Evolutionary conservation across 2,329 filamentous ascomycete species (phyloP).

Genomic region (Laburnicola sp.): DNA sequence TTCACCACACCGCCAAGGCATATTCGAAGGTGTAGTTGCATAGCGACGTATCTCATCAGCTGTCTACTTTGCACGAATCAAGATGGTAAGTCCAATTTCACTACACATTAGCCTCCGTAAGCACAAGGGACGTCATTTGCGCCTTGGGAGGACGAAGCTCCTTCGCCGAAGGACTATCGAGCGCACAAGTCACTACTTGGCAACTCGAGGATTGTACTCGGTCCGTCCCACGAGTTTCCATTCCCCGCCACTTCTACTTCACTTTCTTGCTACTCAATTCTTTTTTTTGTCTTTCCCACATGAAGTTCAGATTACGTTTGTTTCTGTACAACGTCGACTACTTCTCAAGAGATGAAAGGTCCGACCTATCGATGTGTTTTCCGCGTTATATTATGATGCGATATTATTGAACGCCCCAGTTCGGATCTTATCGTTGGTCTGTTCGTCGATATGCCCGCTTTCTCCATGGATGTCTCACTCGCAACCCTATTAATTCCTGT

Average conservation of each 20-base stretch:
- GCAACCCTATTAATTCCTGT: conserved; percentile 20
- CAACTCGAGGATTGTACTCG: neutral
- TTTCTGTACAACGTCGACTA: neutral
- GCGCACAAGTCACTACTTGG: neutral
- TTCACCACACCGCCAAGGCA: neutral
- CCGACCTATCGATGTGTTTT: conserved; percentile 14
- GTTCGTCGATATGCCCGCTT: conserved; percentile 19
- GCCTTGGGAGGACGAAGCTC: conserved; percentile 5
- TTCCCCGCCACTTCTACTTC: neutral
- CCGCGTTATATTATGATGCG: conserved; percentile 13
- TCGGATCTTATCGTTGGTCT: conserved; percentile 19
- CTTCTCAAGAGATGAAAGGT: conserved; percentile 6
- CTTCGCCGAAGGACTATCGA: conserved; percentile 12
- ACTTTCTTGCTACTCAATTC: neutral
- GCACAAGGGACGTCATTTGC: conserved; percentile 11
- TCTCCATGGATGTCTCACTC: conserved; percentile 4
- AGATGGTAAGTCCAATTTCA: neutral
- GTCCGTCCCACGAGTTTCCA: neutral
- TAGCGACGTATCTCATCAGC: conserved; percentile 1
- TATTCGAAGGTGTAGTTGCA: neutral
- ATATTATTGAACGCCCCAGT: conserved; percentile 4
- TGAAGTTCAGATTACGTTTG: conserved; percentile 13
- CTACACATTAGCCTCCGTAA: neutral
- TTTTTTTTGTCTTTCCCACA: neutral
- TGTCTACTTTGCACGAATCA: neutral